Evolutionary conservation across 2,329 filamentous ascomycete genomes (phyloP).

Genomic region (Aureobasidium sp.): DNA sequence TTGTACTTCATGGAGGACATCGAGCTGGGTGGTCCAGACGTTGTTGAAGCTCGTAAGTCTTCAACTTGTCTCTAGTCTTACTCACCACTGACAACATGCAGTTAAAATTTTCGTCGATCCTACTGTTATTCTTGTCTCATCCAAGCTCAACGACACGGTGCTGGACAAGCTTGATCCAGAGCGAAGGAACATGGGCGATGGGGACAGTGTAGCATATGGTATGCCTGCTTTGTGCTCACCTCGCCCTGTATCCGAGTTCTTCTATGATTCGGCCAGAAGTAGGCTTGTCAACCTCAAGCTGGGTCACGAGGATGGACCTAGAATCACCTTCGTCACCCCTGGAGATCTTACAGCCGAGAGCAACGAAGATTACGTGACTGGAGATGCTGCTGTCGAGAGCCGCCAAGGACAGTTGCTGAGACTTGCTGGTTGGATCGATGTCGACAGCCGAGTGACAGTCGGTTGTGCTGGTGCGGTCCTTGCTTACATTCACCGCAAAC

Average conservation of each 20-base stretch:
- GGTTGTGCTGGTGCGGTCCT: slow-evolving; percentile 83
- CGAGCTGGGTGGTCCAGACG: slow-evolving; percentile 56
- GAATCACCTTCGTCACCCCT: slow-evolving; percentile 52
- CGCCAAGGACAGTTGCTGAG: slow-evolving; percentile 57
- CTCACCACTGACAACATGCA: slow-evolving; percentile 21
- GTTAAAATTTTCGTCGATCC: slow-evolving; percentile 55
- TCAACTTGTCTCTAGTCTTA: not conserved
- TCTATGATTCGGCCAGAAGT: slow-evolving; percentile 54
- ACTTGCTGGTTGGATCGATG: slow-evolving; percentile 60
- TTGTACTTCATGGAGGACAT: slow-evolving; percentile 73
- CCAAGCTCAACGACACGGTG: slow-evolving; percentile 43
- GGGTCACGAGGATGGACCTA: slow-evolving; percentile 38
- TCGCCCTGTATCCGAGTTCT: slow-evolving; percentile 49
- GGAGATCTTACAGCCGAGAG: slow-evolving; percentile 37
- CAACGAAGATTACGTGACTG: slow-evolving; percentile 37
- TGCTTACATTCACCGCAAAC: slow-evolving; percentile 63
- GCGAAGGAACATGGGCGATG: slow-evolving; percentile 22
- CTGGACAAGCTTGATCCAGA: slow-evolving; percentile 38
- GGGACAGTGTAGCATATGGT: slow-evolving; percentile 22
- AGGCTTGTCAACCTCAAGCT: slow-evolving; percentile 55
- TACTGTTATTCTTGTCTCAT: slow-evolving; percentile 50
- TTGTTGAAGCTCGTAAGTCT: slow-evolving; percentile 39
- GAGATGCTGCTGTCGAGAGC: slow-evolving; percentile 17
- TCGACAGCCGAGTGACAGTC: slow-evolving; percentile 64
- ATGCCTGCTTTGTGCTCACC: slow-evolving; percentile 6